These are phyloP conservation scores for Kwoniella shivajii DNA, from an alignment of 1,284 basidiomycete genomes.

Conservation along the genomic window DNA sequence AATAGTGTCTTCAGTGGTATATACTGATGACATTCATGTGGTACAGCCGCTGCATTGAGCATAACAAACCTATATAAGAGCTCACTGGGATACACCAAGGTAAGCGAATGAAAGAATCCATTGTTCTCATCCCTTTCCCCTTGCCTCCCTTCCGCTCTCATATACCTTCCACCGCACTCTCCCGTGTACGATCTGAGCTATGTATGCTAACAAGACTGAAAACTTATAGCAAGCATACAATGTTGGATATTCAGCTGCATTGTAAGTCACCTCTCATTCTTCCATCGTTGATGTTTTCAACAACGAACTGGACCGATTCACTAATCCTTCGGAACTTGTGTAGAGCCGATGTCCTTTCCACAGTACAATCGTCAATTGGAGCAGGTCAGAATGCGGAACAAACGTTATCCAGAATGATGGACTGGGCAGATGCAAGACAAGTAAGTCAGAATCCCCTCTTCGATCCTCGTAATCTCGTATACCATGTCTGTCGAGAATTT, in stretches of 20 bases:
- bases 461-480: background rate
- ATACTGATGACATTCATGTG: background rate
- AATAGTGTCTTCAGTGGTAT: background rate
- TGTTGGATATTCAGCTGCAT: conserved; percentile 52
- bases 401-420: conserved; percentile 53
- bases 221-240: conserved; percentile 52
- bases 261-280: conserved; percentile 37
- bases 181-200: background rate
- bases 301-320: background rate
- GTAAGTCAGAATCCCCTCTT: too few relatives aligned
- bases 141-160: background rate
- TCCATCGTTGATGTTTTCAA: background rate
- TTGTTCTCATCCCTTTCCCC: conserved; percentile 1
- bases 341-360: conserved; percentile 50
- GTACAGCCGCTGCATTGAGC: conserved; percentile 51
- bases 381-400: conserved; percentile 47
- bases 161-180: background rate
- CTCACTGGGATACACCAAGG: conserved; percentile 53
- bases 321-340: background rate
- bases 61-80: conserved; percentile 55
- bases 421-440: conserved; percentile 55
- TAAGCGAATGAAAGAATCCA: too few relatives aligned
- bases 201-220: background rate
- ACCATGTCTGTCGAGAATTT: too few relatives aligned
- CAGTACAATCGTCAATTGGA: conserved; percentile 47